phyloP scores from a whole-genome alignment of 2,329 filamentous ascomycete genomes.

The Ophiostoma piceae region DNA sequence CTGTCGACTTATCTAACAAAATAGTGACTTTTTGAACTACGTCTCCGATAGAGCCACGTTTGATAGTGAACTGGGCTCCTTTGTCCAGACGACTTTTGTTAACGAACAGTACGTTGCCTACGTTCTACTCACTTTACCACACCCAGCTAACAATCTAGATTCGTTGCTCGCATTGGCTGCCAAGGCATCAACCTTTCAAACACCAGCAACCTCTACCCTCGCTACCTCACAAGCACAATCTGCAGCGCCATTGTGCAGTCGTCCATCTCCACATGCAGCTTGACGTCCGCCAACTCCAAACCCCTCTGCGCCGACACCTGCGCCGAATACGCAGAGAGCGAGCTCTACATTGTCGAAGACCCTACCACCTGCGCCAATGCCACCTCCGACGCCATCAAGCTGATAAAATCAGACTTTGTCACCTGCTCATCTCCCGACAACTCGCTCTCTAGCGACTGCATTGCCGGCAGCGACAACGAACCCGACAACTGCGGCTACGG shows the following conservation, averaged over 20 bases:
- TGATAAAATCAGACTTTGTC: constrained; percentile 88
- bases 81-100: constrained; percentile 70
- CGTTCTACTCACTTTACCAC: neutral
- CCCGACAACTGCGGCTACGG: constrained; percentile 80
- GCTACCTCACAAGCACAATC: constrained; percentile 85
- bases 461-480: constrained; percentile 74
- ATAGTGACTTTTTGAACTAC: constrained; percentile 75
- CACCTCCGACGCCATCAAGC: constrained; percentile 58
- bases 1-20: constrained; percentile 10
- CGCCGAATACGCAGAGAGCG: constrained; percentile 76
- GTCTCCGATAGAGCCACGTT: constrained; percentile 74
- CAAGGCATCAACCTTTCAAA: constrained; percentile 69
- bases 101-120: constrained; percentile 61
- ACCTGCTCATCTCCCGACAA: constrained; percentile 80
- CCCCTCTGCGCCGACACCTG: constrained; percentile 89
- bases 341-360: constrained; percentile 76
- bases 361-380: constrained; percentile 64
- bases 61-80: constrained; percentile 66
- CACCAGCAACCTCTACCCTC: constrained; percentile 77
- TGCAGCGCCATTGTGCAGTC: constrained; percentile 94
- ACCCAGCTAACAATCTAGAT: constrained; percentile 49
- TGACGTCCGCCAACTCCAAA: constrained; percentile 58
- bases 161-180: constrained; percentile 75
- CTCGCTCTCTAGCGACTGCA: constrained; percentile 69
- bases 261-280: constrained; percentile 64